Percentiles rank a stretch among this genome's conserved stretches.
Conservation (phyloP, 2,329 filamentous ascomycete species). For the Harringtonia aguacate region DNA sequence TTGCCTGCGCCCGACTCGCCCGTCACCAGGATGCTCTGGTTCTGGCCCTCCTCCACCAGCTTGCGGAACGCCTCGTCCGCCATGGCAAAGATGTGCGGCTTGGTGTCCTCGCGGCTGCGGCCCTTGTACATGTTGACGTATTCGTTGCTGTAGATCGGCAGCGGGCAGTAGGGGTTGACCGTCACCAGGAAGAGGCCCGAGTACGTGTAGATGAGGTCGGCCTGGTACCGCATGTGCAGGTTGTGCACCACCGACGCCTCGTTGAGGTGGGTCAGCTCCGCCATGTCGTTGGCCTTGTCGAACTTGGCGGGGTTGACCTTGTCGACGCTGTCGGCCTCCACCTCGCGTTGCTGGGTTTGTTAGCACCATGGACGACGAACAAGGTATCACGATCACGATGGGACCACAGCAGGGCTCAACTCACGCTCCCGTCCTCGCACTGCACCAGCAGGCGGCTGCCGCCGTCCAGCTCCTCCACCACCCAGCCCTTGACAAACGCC, state of each 20-base stretch:
- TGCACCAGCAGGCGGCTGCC: slow-evolving; percentile 69
- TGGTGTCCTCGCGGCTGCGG: slow-evolving; percentile 80
- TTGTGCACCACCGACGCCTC: slow-evolving; percentile 98
- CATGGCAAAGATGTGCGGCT: slow-evolving; percentile 96
- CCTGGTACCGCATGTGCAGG: slow-evolving; percentile 85
- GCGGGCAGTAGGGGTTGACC: slow-evolving; percentile 88
- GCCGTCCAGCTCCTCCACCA: slow-evolving; percentile 71
- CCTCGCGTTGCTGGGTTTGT: slow-evolving; percentile 63
- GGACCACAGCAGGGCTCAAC: slow-evolving; percentile 20
- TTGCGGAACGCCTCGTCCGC: slow-evolving; percentile 95
- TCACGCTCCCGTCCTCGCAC: slow-evolving; percentile 82
- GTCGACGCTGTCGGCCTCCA: slow-evolving; percentile 79
- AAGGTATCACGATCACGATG: neutral
- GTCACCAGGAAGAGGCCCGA: slow-evolving; percentile 95
- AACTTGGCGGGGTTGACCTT: slow-evolving; percentile 99
- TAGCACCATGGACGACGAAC: slow-evolving; percentile 4
- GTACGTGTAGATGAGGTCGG: slow-evolving; percentile 96
- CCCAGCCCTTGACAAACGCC: slow-evolving; percentile 87
- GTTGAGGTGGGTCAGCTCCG: slow-evolving; percentile 93
- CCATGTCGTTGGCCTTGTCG: slow-evolving; percentile 99
- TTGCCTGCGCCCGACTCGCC: slow-evolving; percentile 97
- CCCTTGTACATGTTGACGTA: slow-evolving; percentile 99
- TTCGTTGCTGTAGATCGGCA: slow-evolving; percentile 93
- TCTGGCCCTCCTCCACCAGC: slow-evolving; percentile 85
- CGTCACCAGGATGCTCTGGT: slow-evolving; percentile 95